These are phyloP conservation scores for Dictyostelium brefeldianum DNA, from an alignment of 78 protist genomes.

Conservation along the genomic window DNA sequence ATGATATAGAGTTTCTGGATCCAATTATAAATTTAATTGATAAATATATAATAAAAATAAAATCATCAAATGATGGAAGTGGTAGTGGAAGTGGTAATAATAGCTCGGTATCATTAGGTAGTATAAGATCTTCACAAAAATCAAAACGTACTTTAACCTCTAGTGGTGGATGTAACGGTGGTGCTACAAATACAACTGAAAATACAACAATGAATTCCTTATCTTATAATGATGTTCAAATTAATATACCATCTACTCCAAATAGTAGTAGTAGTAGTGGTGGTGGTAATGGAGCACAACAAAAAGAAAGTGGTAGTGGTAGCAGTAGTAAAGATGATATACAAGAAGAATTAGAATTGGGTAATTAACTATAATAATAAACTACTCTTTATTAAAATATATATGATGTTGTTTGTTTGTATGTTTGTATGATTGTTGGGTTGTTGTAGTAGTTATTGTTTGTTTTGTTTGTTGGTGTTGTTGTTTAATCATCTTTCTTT, in stretches of 20 bases:
- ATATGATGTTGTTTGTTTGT: too few species aligned
- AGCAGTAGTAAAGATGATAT: background rate
- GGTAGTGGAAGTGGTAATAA: background rate
- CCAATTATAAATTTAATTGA: slow-evolving; percentile 1
- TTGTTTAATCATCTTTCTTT: slow-evolving; percentile 67
- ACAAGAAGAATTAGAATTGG: background rate
- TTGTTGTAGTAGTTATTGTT: background rate
- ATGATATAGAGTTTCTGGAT: background rate
- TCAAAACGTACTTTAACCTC: background rate
- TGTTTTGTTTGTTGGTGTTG: background rate
- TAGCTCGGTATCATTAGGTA: background rate
- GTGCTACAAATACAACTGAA: background rate
- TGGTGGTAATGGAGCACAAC: background rate
- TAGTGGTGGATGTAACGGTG: background rate
- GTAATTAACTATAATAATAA: too few species aligned
- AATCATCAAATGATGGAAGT: background rate
- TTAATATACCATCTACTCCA: background rate
- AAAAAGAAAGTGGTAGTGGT: background rate
- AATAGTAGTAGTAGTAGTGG: background rate
- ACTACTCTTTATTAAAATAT: too few species aligned
- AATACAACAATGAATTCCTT: slow-evolving; percentile 4
- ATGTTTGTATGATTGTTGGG: too few species aligned
- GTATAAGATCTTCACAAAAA: slow-evolving; percentile 9
- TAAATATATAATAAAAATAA: background rate
- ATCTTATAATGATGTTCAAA: background rate